Evolutionary conservation across 1,139 yeast genomes (phyloP).

Genomic region (Torulaspora globosa): DNA sequence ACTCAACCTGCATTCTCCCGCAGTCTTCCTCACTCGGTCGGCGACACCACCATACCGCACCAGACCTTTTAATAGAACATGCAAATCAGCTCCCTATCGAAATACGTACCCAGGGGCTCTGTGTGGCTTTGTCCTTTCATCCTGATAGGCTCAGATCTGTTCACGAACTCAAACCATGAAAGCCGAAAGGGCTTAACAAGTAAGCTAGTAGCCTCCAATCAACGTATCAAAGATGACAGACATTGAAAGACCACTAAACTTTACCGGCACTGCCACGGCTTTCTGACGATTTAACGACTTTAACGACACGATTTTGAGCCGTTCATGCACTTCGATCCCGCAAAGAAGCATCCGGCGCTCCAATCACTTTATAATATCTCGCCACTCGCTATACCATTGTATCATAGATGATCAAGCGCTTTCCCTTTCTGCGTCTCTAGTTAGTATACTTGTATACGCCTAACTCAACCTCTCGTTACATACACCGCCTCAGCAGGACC

Average conservation of each 20-base stretch:
- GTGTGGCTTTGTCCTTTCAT: slow-evolving; percentile 8
- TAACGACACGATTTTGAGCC: not conserved
- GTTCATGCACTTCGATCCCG: too few relatives aligned
- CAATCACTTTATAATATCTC: not conserved
- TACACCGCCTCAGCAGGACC: not conserved
- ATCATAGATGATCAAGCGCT: too few relatives aligned
- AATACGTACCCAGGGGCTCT: slow-evolving; percentile 8
- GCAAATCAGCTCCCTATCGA: slow-evolving; percentile 2
- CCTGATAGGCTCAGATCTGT: slow-evolving; percentile 8
- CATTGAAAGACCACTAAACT: not conserved
- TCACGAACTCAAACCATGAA: slow-evolving; percentile 1
- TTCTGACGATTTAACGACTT: not conserved
- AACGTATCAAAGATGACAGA: not conserved
- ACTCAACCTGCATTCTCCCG: not conserved
- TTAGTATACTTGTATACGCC: too few relatives aligned
- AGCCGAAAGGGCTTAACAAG: slow-evolving; percentile 1
- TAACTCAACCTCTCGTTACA: too few relatives aligned
- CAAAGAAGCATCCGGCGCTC: not conserved
- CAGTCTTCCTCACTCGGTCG: not conserved
- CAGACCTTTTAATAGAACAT: not conserved
- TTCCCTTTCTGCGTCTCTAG: too few relatives aligned
- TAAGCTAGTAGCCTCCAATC: slow-evolving; percentile 1
- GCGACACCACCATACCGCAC: not conserved
- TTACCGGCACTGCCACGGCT: not conserved
- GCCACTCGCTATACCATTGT: too few relatives aligned